Evolutionary conservation across 768 basidiomycete species (phyloP).

Genomic region (Leccinum incarnatum): DNA sequence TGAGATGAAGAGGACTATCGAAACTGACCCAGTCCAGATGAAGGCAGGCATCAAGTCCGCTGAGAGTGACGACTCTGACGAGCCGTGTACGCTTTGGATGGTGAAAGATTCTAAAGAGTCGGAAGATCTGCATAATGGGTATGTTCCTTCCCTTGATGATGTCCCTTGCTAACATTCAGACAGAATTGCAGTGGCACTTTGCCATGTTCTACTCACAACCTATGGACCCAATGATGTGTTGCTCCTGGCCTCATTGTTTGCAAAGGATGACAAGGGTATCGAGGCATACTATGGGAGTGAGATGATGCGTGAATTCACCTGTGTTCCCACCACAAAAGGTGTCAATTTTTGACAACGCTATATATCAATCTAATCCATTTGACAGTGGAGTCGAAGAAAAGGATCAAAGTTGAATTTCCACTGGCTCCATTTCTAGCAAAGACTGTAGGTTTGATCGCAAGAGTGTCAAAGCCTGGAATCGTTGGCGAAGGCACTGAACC

Average conservation of each 20-base stretch:
- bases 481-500: background rate
- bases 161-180: background rate
- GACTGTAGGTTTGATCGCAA: background rate
- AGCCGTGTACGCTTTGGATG: slow-evolving; percentile 10
- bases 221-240: slow-evolving; percentile 12
- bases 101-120: background rate
- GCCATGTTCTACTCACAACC: slow-evolving; percentile 10
- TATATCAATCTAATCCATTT: background rate
- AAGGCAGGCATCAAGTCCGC: slow-evolving; percentile 5
- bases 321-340: background rate
- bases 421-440: background rate
- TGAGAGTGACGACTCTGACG: background rate
- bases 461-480: background rate
- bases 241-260: slow-evolving; percentile 11
- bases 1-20: too few species aligned
- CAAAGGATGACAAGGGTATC: background rate
- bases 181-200: slow-evolving; percentile 14
- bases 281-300: background rate
- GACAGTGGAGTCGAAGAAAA: background rate
- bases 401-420: background rate
- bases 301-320: background rate
- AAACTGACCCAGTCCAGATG: background rate
- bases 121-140: slow-evolving; percentile 5
- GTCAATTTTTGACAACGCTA: background rate
- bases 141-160: background rate